Evolutionary conservation across 345 rosid genomes (phyloP).

Genomic region (Syzygium jambos): DNA sequence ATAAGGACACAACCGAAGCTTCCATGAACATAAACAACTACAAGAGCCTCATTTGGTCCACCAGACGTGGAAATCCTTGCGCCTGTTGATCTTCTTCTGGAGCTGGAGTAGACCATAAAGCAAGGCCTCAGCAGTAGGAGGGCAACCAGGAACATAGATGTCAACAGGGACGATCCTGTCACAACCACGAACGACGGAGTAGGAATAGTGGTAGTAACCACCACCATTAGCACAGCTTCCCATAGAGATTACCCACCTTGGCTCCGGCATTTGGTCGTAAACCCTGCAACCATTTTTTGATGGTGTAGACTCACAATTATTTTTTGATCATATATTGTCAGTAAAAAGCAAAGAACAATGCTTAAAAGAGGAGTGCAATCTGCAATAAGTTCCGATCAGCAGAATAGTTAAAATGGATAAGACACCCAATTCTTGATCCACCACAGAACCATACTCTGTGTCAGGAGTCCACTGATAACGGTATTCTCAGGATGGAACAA

Average conservation of each 20-base stretch:
- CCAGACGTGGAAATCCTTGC: constrained; percentile 93
- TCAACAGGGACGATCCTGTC: constrained; percentile 98
- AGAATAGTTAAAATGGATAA: background rate
- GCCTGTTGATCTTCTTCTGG: constrained; percentile 96
- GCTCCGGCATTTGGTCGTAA: constrained; percentile 98
- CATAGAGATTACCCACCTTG: constrained; percentile 98
- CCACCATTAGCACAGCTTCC: constrained; percentile 99
- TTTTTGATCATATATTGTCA: background rate
- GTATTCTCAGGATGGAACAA: background rate
- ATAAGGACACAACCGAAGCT: background rate
- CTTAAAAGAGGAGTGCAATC: background rate
- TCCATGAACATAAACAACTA: background rate
- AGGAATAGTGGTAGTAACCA: constrained; percentile 96
- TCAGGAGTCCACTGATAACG: background rate
- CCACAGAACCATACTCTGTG: background rate
- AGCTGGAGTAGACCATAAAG: constrained; percentile 91
- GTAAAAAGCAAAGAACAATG: background rate
- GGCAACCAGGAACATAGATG: constrained; percentile 96
- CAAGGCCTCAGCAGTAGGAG: constrained; percentile 95
- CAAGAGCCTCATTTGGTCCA: constrained; percentile 63
- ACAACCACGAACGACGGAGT: constrained; percentile 94
- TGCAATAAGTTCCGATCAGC: background rate
- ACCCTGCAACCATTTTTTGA: constrained; percentile 46
- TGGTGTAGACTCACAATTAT: background rate
- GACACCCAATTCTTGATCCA: background rate